Evolutionary conservation across 2,329 filamentous ascomycete genomes (phyloP).

Genomic region (Colletotrichum sp.): DNA sequence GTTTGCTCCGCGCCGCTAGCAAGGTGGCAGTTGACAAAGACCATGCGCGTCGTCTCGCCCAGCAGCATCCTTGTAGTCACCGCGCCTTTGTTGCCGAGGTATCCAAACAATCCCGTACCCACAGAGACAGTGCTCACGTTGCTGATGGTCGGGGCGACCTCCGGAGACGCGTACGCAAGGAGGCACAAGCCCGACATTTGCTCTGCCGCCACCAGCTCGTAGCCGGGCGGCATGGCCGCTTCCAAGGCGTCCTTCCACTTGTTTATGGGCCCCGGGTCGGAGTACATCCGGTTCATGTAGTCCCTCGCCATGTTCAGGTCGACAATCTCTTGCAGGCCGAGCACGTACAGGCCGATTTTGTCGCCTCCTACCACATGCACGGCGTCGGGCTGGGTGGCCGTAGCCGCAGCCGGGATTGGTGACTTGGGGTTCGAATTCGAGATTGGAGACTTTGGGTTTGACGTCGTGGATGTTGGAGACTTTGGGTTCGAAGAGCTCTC

Average conservation of each 20-base stretch:
- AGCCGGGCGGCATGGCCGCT: slow-evolving; percentile 76
- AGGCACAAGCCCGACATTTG: slow-evolving; percentile 87
- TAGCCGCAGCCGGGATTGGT: neutral
- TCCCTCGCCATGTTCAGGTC: slow-evolving; percentile 82
- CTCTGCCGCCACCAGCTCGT: slow-evolving; percentile 77
- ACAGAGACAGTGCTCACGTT: slow-evolving; percentile 83
- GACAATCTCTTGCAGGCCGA: slow-evolving; percentile 92
- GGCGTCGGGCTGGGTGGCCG: slow-evolving; percentile 30
- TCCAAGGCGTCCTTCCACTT: slow-evolving; percentile 84
- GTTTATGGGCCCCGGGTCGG: slow-evolving; percentile 71
- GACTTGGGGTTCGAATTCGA: neutral
- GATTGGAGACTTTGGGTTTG: neutral
- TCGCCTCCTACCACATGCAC: slow-evolving; percentile 60
- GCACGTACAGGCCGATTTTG: slow-evolving; percentile 85
- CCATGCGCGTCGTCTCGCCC: slow-evolving; percentile 86
- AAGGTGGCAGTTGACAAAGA: slow-evolving; percentile 92
- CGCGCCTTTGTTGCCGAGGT: slow-evolving; percentile 96
- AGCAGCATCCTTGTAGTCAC: slow-evolving; percentile 82
- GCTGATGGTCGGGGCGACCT: slow-evolving; percentile 74
- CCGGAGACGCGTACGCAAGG: slow-evolving; percentile 83
- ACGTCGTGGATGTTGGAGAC: neutral
- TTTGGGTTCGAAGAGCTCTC: slow-evolving; percentile 6
- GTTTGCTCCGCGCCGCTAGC: slow-evolving; percentile 83
- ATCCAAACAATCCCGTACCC: slow-evolving; percentile 88
- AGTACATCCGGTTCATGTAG: slow-evolving; percentile 74